phyloP scores from a whole-genome alignment of 106 monocot species.

The Phalaenopsis aphrodite region DNA sequence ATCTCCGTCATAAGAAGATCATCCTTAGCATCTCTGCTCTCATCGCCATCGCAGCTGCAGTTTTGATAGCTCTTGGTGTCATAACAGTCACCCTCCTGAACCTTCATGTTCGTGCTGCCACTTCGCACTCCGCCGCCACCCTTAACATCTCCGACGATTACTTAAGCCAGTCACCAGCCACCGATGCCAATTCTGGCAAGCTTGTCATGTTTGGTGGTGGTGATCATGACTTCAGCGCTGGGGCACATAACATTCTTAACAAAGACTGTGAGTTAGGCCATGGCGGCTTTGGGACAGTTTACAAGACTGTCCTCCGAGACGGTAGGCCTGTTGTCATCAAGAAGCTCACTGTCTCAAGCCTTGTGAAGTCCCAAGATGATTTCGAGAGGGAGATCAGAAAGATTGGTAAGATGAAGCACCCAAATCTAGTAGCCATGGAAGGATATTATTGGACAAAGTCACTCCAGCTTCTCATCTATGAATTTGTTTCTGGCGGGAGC shows the following conservation, averaged over 20 bases:
- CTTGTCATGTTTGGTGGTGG: slow-evolving; percentile 75
- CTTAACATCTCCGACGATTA: slow-evolving; percentile 51
- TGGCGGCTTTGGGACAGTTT: slow-evolving; percentile 85
- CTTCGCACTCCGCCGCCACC: slow-evolving; percentile 29
- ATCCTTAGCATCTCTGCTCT: slow-evolving; percentile 81
- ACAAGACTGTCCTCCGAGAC: slow-evolving; percentile 69
- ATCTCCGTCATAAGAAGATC: slow-evolving; percentile 56
- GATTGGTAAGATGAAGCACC: slow-evolving; percentile 66
- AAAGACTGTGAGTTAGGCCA: slow-evolving; percentile 92
- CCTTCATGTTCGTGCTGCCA: slow-evolving; percentile 29
- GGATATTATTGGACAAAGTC: slow-evolving; percentile 95
- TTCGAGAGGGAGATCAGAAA: slow-evolving; percentile 75
- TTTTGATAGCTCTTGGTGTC: slow-evolving; percentile 57
- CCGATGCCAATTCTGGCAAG: slow-evolving; percentile 67
- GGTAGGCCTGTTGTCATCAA: slow-evolving; percentile 82
- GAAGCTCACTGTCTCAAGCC: slow-evolving; percentile 87
- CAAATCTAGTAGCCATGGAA: slow-evolving; percentile 60
- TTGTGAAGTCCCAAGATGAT: slow-evolving; percentile 84
- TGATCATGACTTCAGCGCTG: slow-evolving; percentile 54
- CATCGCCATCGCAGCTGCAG: slow-evolving; percentile 76
- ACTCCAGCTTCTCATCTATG: slow-evolving; percentile 87
- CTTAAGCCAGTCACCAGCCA: slow-evolving; percentile 42
- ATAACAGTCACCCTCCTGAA: slow-evolving; percentile 67
- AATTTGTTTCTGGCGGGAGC: slow-evolving; percentile 74
- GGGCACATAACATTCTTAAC: slow-evolving; percentile 66